phyloP scores from a whole-genome alignment of 2,329 filamentous ascomycete species.

The Hypoxylon sp. region DNA sequence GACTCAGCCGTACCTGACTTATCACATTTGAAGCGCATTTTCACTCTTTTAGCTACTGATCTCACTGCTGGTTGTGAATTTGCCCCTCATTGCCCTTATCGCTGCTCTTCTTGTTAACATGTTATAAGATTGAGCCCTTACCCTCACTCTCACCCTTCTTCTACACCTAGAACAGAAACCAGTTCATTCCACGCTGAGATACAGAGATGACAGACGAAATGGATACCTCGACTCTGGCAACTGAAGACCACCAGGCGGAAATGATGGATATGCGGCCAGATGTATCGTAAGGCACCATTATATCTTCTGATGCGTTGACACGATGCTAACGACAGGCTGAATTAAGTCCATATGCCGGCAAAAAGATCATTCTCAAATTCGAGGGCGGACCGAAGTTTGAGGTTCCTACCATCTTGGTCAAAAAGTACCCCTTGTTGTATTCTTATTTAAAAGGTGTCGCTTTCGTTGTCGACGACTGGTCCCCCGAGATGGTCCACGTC shows the following conservation, averaged over 20 bases:
- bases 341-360: conserved; percentile 20
- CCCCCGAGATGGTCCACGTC: no score
- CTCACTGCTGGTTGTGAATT: no score
- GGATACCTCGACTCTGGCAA: neutral
- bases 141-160: neutral
- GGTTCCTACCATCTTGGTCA: conserved; percentile 12
- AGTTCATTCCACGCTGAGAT: neutral
- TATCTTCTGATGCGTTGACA: neutral
- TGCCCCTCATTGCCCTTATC: no score
- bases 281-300: conserved; percentile 18
- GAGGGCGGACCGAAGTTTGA: neutral
- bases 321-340: conserved; percentile 2
- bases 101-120: neutral
- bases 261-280: conserved; percentile 7
- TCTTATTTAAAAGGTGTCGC: neutral
- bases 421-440: conserved; percentile 3
- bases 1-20: neutral
- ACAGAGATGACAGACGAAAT: neutral
- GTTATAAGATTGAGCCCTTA: neutral
- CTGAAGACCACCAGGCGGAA: conserved; percentile 8
- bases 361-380: neutral
- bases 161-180: neutral
- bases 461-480: conserved; percentile 35
- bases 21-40: neutral
- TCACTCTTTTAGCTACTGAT: neutral